phyloP scores from a whole-genome alignment of 2,329 filamentous ascomycete species.

The Fusarium sp. region DNA sequence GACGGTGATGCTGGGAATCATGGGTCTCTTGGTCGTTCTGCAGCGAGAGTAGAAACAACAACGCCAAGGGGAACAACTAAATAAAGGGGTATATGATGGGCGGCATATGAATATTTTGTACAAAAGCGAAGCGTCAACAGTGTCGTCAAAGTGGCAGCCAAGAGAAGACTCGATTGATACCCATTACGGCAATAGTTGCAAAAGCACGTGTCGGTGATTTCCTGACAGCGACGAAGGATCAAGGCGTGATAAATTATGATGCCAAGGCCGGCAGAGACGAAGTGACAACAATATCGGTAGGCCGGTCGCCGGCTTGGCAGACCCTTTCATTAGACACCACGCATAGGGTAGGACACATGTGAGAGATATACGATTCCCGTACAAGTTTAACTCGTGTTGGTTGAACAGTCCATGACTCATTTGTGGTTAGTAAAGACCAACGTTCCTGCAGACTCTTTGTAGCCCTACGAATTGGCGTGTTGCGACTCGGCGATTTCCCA shows the following conservation, averaged over 20 bases:
- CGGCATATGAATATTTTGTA: not conserved
- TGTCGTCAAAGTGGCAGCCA: not conserved
- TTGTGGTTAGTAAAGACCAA: not conserved
- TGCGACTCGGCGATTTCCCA: conserved; percentile 32
- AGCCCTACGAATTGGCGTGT: conserved; percentile 19
- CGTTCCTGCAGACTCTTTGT: not conserved
- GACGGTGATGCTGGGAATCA: conserved; percentile 91
- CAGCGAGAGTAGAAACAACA: conserved; percentile 76
- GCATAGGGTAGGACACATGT: not conserved
- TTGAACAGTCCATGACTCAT: not conserved
- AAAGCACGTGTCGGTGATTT: conserved; percentile 24
- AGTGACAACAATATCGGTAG: not conserved
- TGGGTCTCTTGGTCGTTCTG: conserved; percentile 92
- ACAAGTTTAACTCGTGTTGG: not conserved
- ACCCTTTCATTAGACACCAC: not conserved
- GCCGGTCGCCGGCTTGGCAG: conserved; percentile 8
- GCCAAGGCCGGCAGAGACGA: conserved; percentile 22
- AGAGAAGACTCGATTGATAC: conserved; percentile 26
- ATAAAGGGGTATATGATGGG: not conserved
- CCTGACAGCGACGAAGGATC: not conserved
- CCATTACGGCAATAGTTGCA: conserved; percentile 10
- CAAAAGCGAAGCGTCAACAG: not conserved
- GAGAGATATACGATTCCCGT: not conserved
- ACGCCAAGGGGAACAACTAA: no score
- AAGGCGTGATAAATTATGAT: not conserved